Conservation (phyloP, 2,329 filamentous ascomycete genomes). For the Cephalotrichum gorgonifer region DNA sequence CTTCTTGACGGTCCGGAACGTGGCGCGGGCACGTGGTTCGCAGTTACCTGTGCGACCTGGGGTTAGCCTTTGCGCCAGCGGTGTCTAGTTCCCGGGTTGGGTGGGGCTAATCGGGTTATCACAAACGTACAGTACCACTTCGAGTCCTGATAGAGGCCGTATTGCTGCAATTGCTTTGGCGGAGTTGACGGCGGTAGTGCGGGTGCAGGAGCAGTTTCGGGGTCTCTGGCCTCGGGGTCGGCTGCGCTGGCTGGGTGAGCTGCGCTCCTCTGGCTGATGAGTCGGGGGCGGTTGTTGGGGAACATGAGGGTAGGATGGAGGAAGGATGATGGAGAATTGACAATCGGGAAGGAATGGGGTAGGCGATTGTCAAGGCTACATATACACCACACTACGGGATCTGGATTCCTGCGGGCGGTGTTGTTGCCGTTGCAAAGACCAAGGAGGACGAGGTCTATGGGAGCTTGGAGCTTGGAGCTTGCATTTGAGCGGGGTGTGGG, state of each 20-base stretch:
- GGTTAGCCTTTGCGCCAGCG: neutral
- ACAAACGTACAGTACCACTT: slow-evolving; percentile 2
- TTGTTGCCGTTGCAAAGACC: too few relatives aligned
- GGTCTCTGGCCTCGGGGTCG: neutral
- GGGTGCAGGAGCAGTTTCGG: too few relatives aligned
- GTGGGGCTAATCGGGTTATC: neutral
- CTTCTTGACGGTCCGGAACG: slow-evolving; percentile 25
- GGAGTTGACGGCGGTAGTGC: slow-evolving; percentile 1
- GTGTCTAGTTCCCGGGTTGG: neutral
- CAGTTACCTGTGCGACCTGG: slow-evolving; percentile 25
- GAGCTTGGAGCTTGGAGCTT: too few relatives aligned
- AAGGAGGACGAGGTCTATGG: too few relatives aligned
- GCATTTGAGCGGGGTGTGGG: too few relatives aligned
- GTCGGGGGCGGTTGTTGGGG: neutral
- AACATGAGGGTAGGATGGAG: neutral
- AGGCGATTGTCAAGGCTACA: too few relatives aligned
- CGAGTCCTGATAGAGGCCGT: neutral
- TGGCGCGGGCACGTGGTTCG: slow-evolving; percentile 25
- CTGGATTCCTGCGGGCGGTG: too few relatives aligned
- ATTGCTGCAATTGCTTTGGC: neutral
- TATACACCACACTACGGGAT: too few relatives aligned
- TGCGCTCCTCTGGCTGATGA: neutral
- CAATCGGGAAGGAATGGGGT: neutral
- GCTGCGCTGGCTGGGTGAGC: neutral
- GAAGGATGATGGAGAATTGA: neutral